These are phyloP conservation scores for Hypholoma fasciculare DNA, from an alignment of 768 basidiomycete genomes.

Conservation along the genomic window DNA sequence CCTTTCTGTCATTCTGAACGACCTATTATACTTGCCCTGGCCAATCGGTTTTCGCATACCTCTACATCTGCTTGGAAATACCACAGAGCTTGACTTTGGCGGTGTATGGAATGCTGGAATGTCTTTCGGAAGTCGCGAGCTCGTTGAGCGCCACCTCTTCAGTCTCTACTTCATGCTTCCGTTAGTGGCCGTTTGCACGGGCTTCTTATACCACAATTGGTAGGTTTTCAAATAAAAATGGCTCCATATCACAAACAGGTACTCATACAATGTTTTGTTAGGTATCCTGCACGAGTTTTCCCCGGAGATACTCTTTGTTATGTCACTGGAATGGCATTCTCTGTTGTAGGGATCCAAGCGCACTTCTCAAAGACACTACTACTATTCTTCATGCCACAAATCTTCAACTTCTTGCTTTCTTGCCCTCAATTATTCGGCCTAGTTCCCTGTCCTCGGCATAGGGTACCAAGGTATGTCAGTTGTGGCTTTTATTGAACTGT, in stretches of 20 bases:
- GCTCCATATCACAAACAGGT: background rate
- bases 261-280: slow-evolving; percentile 28
- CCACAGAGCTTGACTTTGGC: slow-evolving; percentile 69
- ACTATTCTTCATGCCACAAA: slow-evolving; percentile 96
- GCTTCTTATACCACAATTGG: slow-evolving; percentile 97
- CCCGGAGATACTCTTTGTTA: slow-evolving; percentile 98
- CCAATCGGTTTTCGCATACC: slow-evolving; percentile 73
- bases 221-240: slow-evolving; percentile 34
- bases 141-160: slow-evolving; percentile 93
- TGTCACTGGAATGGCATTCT: slow-evolving; percentile 97
- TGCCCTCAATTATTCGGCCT: slow-evolving; percentile 94
- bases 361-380: slow-evolving; percentile 97
- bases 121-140: slow-evolving; percentile 80
- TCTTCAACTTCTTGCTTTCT: slow-evolving; percentile 95
- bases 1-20: slow-evolving; percentile 87
- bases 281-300: slow-evolving; percentile 96
- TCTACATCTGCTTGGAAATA: slow-evolving; percentile 65
- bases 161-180: slow-evolving; percentile 98
- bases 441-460: slow-evolving; percentile 92
- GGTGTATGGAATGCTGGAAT: slow-evolving; percentile 84
- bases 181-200: slow-evolving; percentile 84
- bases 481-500: slow-evolving; percentile 1
- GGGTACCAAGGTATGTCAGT: slow-evolving; percentile 75
- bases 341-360: slow-evolving; percentile 95
- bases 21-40: slow-evolving; percentile 93